Conservation (phyloP, 73 alveolate genomes). For the Paramecium bursaria region DNA sequence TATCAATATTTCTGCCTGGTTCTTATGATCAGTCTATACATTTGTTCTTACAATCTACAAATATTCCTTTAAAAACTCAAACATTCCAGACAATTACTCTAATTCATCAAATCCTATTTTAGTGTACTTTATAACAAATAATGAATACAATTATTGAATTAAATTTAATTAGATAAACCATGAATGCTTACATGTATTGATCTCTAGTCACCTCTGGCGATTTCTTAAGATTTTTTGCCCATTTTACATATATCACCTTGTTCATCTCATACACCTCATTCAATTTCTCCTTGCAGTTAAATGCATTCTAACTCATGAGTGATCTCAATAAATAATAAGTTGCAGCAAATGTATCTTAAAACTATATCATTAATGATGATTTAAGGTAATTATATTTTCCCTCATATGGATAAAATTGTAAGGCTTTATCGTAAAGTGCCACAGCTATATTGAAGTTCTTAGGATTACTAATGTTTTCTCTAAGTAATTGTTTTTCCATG, state of each 20-base stretch:
- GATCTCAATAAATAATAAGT: constrained; percentile 17
- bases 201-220: constrained; percentile 39
- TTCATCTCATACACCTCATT: constrained; percentile 62
- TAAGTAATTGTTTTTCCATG: neutral
- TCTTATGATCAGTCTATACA: constrained; percentile 44
- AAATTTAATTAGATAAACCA: constrained; percentile 56
- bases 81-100: constrained; percentile 32
- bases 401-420: neutral
- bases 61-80: constrained; percentile 48
- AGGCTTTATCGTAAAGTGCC: neutral
- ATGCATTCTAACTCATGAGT: neutral
- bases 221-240: constrained; percentile 45
- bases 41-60: constrained; percentile 21
- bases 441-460: neutral
- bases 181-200: constrained; percentile 35
- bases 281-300: constrained; percentile 62
- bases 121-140: constrained; percentile 13
- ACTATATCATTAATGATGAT: neutral
- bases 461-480: neutral
- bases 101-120: constrained; percentile 67
- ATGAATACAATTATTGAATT: constrained; percentile 14
- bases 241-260: constrained; percentile 31
- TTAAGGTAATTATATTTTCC: constrained; percentile 39
- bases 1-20: neutral
- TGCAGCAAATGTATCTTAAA: constrained; percentile 65